phyloP scores from a whole-genome alignment of 495 filamentous ascomycete genomes.

The Pseudomonodictys pantanalensis region DNA sequence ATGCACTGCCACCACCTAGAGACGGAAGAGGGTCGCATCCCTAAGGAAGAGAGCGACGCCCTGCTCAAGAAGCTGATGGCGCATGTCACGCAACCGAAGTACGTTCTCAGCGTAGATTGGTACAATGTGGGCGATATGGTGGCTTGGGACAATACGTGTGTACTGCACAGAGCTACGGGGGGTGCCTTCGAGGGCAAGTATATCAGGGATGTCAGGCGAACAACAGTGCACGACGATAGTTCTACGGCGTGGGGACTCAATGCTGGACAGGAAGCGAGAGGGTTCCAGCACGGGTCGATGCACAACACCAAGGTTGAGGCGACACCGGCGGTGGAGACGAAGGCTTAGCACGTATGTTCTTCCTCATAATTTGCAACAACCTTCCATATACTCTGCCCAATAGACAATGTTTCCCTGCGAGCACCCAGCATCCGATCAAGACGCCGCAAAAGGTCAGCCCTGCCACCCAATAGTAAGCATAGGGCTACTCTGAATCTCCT shows the following conservation, averaged over 20 bases:
- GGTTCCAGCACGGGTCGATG: constrained; percentile 13
- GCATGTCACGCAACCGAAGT: constrained; percentile 52
- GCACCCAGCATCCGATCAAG: too few relatives aligned
- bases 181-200: constrained; percentile 53
- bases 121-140: constrained; percentile 50
- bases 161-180: constrained; percentile 53
- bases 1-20: constrained; percentile 58
- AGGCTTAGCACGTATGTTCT: too few relatives aligned
- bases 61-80: constrained; percentile 47
- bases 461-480: not conserved
- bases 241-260: constrained; percentile 29
- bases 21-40: constrained; percentile 33
- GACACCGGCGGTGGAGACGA: not conserved
- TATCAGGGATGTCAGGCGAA: constrained; percentile 53
- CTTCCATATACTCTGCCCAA: too few relatives aligned
- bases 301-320: not conserved
- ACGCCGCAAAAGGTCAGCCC: not conserved
- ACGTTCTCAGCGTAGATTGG: constrained; percentile 51
- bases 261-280: constrained; percentile 14
- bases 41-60: constrained; percentile 37
- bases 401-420: too few relatives aligned
- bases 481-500: constrained; percentile 24
- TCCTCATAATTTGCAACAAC: too few relatives aligned
- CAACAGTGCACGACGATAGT: constrained; percentile 46
- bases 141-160: constrained; percentile 60